Base-by-base conservation (phyloP, 2,329 filamentous ascomycete species). In the Achaetomium macrosporum region DNA sequence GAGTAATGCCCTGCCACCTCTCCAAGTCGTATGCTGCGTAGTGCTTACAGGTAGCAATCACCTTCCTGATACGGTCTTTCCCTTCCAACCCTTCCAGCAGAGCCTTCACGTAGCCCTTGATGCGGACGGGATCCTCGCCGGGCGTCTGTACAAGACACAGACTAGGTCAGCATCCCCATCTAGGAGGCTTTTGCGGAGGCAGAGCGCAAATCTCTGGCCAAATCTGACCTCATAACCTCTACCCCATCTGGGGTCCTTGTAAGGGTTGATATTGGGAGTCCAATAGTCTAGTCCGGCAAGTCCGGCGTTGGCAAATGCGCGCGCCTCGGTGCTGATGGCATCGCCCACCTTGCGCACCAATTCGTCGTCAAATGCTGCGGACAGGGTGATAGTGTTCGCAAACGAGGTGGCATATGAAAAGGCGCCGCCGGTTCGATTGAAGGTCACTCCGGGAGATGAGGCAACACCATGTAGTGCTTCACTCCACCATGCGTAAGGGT, bases 221-320 rank as follows among this genome's bases (percentile, higher is more conserved):
- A 25, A 64, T 50, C 68, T 57, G 55, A 61, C 59, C 47, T 84
- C 79, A 56, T 77, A 73, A 0, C 81, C 81, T 11, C 82, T 70
- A 0, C 82, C 82, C 82, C 81, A 83, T 35, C 83, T 69, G 0
- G 83, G 81, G 60, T 84, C 81, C 41, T 77, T 77, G 68, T 79
- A 86, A 0, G 79, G 75, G 60, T 85, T 86, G 65, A 87, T 82
- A 59, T 86, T 86, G 0, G 84, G 84, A 0, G 84, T 83, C 77
- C 81, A 85, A 61, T 73, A 83, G 61, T 84, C 75, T 13, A 82
- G 63, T 0, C 79, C 79, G 2, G 75, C 76, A 12, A 72, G 68
- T 3, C 77, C 78, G 6, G 65, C 75, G 57, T 87, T 87, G 61
- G 73, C 81, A 63, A 85, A 87, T 0, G 83, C 83, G 33, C 84